Conservation (phyloP, 371 early-diverging fungal genomes). For the Cokeromyces recurvatus region DNA sequence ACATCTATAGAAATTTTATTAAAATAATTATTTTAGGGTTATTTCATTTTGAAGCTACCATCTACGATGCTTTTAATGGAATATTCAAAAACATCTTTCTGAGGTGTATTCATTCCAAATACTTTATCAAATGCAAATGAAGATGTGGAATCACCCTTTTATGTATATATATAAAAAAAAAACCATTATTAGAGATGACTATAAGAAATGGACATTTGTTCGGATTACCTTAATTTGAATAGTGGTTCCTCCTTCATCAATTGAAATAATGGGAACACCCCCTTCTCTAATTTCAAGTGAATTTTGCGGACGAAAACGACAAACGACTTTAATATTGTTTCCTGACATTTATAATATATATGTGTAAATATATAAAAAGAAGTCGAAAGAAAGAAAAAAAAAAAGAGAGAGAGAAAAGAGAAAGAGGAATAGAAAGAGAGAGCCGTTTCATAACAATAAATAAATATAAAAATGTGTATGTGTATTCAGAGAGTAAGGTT, state of each 20-base stretch:
- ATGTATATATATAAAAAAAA: neutral
- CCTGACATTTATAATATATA: slow-evolving; percentile 48
- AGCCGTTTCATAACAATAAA: neutral
- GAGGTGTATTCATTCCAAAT: slow-evolving; percentile 79
- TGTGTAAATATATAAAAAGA: too few relatives aligned
- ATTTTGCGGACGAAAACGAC: slow-evolving; percentile 97
- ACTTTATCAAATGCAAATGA: slow-evolving; percentile 87
- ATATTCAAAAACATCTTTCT: slow-evolving; percentile 85
- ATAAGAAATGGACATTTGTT: too few relatives aligned
- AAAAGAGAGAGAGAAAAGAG: neutral
- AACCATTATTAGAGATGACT: neutral
- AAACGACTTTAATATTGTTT: slow-evolving; percentile 94
- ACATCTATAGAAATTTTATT: slow-evolving; percentile 40
- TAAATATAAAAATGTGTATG: too few relatives aligned
- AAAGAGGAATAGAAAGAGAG: slow-evolving; percentile 5
- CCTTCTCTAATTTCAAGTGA: slow-evolving; percentile 84
- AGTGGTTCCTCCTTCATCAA: slow-evolving; percentile 77
- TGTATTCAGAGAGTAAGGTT: too few relatives aligned
- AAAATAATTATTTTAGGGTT: neutral
- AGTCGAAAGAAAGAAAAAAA: too few relatives aligned
- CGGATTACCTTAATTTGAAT: slow-evolving; percentile 67
- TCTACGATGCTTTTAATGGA: slow-evolving; percentile 88
- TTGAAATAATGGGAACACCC: slow-evolving; percentile 78
- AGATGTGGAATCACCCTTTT: slow-evolving; percentile 78
- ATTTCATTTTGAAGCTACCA: slow-evolving; percentile 47